Percentiles rank a stretch among this genome's conserved stretches.
Evolutionary conservation across 208 protist species (phyloP).

Genomic region (Acanthamoeba castellanii): DNA sequence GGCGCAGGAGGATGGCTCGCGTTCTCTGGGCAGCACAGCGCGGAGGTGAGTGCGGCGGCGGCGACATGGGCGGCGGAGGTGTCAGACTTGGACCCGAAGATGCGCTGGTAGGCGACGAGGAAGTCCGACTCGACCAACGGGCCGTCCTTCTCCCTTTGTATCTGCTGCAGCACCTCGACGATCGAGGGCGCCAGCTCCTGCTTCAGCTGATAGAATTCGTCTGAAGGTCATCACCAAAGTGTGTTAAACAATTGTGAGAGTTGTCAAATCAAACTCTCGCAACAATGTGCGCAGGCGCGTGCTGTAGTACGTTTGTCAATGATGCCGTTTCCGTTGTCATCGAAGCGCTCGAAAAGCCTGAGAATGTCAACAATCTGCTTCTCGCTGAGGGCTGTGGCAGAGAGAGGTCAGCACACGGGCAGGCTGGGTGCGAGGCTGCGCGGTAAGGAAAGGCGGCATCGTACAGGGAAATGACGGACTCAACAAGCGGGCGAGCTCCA

Average conservation of each 20-base stretch:
- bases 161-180: constrained; percentile 2
- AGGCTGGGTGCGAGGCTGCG: not conserved
- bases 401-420: not conserved
- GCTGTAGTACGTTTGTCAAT: constrained; percentile 28
- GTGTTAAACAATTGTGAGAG: too few relatives aligned
- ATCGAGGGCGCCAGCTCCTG: constrained; percentile 37
- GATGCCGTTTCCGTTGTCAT: constrained; percentile 58
- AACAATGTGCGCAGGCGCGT: not conserved
- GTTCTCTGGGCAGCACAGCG: not conserved
- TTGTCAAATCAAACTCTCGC: not conserved
- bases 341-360: constrained; percentile 28
- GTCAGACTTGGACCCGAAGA: not conserved
- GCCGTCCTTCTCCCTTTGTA: constrained; percentile 42
- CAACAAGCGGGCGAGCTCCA: constrained; percentile 25
- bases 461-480: constrained; percentile 14
- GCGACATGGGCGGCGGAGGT: not conserved
- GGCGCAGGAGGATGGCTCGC: too few relatives aligned
- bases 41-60: not conserved
- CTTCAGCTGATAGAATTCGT: constrained; percentile 74
- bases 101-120: constrained; percentile 26
- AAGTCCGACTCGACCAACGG: constrained; percentile 43
- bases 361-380: constrained; percentile 42
- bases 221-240: not conserved
- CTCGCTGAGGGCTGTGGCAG: constrained; percentile 20
- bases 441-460: not conserved